phyloP scores from a whole-genome alignment of 1,139 yeast species.

The Ogataea hybrid region DNA sequence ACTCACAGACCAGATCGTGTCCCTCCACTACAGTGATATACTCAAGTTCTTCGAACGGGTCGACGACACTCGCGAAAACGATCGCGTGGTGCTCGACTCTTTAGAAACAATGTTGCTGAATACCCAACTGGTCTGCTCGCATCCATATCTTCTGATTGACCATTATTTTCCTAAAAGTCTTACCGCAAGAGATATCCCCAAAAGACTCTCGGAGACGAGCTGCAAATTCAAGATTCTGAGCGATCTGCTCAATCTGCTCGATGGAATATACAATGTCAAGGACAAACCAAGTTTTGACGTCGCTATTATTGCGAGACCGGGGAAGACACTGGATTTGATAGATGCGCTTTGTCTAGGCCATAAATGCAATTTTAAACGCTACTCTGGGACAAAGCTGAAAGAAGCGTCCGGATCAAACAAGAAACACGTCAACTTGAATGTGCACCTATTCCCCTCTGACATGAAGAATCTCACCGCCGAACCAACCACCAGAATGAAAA shows the following conservation, averaged over 20 bases:
- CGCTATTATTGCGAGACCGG: slow-evolving; percentile 54
- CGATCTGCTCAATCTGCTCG: slow-evolving; percentile 50
- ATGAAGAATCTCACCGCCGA: slow-evolving; percentile 36
- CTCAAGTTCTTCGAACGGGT: slow-evolving; percentile 73
- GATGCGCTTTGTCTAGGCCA: slow-evolving; percentile 77
- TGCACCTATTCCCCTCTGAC: slow-evolving; percentile 49
- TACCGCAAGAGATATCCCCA: slow-evolving; percentile 73
- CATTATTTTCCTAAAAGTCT: slow-evolving; percentile 86
- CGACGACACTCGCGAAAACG: slow-evolving; percentile 32
- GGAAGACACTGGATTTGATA: slow-evolving; percentile 68
- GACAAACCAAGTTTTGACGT: slow-evolving; percentile 36
- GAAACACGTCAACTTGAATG: slow-evolving; percentile 34
- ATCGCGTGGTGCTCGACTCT: slow-evolving; percentile 63
- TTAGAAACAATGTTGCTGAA: slow-evolving; percentile 71
- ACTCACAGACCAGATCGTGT: slow-evolving; percentile 88
- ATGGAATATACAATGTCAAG: slow-evolving; percentile 22
- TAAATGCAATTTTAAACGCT: slow-evolving; percentile 61
- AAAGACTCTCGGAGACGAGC: slow-evolving; percentile 72
- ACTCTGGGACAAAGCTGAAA: slow-evolving; percentile 52
- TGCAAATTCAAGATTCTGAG: slow-evolving; percentile 78
- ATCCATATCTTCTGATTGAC: slow-evolving; percentile 81
- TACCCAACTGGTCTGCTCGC: slow-evolving; percentile 78
- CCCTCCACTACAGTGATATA: slow-evolving; percentile 88
- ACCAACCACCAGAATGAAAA: slow-evolving; percentile 30
- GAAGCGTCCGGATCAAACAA: slow-evolving; percentile 34